Evolutionary conservation across 257 asterid species (phyloP).

Genomic region (Solanum neorickii): DNA sequence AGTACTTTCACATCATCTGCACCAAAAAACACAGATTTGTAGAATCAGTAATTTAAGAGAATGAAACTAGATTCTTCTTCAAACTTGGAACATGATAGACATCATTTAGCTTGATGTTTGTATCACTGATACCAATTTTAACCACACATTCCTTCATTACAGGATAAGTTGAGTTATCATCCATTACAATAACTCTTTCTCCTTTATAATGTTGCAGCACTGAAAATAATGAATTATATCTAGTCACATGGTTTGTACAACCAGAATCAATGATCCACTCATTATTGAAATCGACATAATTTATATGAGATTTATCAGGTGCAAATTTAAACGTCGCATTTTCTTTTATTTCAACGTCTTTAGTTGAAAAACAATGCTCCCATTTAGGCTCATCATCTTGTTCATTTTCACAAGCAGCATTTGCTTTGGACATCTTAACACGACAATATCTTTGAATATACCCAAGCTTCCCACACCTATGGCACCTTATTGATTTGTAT

Average conservation of each 20-base stretch:
- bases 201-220: background rate
- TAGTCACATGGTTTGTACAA: background rate
- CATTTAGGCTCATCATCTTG: background rate
- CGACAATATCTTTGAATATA: conserved; percentile 5
- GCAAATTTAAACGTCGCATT: no score
- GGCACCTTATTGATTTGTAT: no score
- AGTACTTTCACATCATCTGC: conserved; percentile 3
- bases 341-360: no score
- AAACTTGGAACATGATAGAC: conserved; percentile 6
- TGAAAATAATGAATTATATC: background rate
- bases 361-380: background rate
- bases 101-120: background rate
- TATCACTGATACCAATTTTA: no score
- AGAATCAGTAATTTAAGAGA: conserved; percentile 5
- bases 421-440: background rate
- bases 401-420: background rate
- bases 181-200: background rate
- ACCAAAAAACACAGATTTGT: conserved; percentile 3
- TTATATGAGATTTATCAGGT: no score
- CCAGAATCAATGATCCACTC: background rate
- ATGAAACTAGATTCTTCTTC: background rate
- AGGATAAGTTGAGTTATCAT: background rate
- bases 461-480: background rate
- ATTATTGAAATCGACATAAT: background rate
- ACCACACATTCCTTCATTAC: background rate